A percentile compares a stretch with the other conserved stretches of the same genome.
These are phyloP conservation scores for Harringtonia lauricola DNA, from an alignment of 2,329 filamentous ascomycete species.

Conservation along the genomic window DNA sequence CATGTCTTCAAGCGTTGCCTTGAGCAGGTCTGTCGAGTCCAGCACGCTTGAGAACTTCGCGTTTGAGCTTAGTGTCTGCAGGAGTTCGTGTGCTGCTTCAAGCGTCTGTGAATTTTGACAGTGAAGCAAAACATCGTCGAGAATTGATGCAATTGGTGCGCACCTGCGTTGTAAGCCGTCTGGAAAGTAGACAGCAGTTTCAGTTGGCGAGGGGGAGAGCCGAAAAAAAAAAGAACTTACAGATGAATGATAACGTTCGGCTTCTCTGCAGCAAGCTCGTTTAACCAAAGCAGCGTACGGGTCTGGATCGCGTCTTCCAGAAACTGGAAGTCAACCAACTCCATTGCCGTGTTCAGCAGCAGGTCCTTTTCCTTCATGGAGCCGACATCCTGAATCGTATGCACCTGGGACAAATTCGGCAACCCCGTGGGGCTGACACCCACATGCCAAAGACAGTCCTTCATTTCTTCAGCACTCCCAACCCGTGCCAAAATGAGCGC, in stretches of 20 bases:
- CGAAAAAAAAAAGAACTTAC: slow-evolving; percentile 32
- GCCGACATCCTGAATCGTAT: slow-evolving; percentile 31
- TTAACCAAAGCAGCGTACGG: slow-evolving; percentile 48
- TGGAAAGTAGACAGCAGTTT: too few relatives aligned
- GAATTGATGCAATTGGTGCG: slow-evolving; percentile 42
- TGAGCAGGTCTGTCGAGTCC: slow-evolving; percentile 35
- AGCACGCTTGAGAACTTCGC: slow-evolving; percentile 36
- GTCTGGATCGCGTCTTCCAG: slow-evolving; percentile 52
- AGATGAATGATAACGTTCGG: slow-evolving; percentile 47
- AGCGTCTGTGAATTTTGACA: slow-evolving; percentile 51
- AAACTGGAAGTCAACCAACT: slow-evolving; percentile 54
- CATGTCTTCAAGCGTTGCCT: slow-evolving; percentile 43
- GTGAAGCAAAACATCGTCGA: slow-evolving; percentile 52
- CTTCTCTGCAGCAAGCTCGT: slow-evolving; percentile 40
- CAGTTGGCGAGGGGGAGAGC: too few relatives aligned
- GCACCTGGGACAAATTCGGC: slow-evolving; percentile 25
- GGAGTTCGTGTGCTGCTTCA: slow-evolving; percentile 47
- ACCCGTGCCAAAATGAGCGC: slow-evolving; percentile 47
- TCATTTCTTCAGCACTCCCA: slow-evolving; percentile 45
- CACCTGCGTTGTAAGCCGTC: too few relatives aligned
- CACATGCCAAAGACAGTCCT: slow-evolving; percentile 50
- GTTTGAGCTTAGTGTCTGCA: slow-evolving; percentile 47
- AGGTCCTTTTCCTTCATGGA: slow-evolving; percentile 48
- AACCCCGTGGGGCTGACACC: slow-evolving; percentile 37
- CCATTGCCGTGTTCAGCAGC: slow-evolving; percentile 50